A percentile compares a stretch with the other conserved stretches of the same genome.
Conservation (phyloP, 169 alveolate genomes). For the Cryptosporidium muris region DNA sequence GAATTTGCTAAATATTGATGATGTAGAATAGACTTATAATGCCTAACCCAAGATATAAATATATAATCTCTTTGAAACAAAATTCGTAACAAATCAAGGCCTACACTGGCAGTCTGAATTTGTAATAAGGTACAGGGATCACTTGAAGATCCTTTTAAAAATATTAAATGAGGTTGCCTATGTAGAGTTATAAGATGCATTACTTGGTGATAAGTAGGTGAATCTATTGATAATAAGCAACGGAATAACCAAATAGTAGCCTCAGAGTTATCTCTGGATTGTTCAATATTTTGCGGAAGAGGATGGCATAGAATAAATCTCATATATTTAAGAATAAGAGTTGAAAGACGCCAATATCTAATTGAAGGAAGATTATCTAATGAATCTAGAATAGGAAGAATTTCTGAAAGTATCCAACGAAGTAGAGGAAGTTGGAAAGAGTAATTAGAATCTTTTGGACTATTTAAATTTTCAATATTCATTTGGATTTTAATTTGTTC, state of each 20-base stretch:
- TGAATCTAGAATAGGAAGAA: slow-evolving; percentile 29
- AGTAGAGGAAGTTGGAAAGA: slow-evolving; percentile 36
- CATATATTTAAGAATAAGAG: slow-evolving; percentile 36
- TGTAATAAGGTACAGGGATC: slow-evolving; percentile 22
- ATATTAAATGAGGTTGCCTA: slow-evolving; percentile 23
- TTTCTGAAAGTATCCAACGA: slow-evolving; percentile 36
- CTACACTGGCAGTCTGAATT: slow-evolving; percentile 34
- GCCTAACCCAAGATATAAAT: slow-evolving; percentile 39
- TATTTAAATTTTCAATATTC: neutral
- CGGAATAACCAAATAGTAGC: slow-evolving; percentile 60
- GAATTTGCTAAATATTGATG: slow-evolving; percentile 13
- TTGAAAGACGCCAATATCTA: slow-evolving; percentile 51
- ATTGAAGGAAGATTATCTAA: slow-evolving; percentile 11
- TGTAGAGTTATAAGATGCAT: slow-evolving; percentile 32
- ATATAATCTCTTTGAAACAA: slow-evolving; percentile 57
- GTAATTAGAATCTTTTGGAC: neutral
- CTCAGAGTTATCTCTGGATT: slow-evolving; percentile 38
- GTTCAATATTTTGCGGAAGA: slow-evolving; percentile 10
- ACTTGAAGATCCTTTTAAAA: slow-evolving; percentile 18
- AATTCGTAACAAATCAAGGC: slow-evolving; percentile 48
- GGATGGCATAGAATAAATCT: slow-evolving; percentile 30
- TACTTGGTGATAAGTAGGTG: slow-evolving; percentile 58
- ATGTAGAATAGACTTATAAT: slow-evolving; percentile 13
- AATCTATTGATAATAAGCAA: slow-evolving; percentile 52
- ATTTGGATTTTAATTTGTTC: neutral